Percentiles rank a stretch among this genome's conserved stretches.
Evolutionary conservation across 2,329 filamentous ascomycete species (phyloP).

Genomic region (Ilyonectria destructans): DNA sequence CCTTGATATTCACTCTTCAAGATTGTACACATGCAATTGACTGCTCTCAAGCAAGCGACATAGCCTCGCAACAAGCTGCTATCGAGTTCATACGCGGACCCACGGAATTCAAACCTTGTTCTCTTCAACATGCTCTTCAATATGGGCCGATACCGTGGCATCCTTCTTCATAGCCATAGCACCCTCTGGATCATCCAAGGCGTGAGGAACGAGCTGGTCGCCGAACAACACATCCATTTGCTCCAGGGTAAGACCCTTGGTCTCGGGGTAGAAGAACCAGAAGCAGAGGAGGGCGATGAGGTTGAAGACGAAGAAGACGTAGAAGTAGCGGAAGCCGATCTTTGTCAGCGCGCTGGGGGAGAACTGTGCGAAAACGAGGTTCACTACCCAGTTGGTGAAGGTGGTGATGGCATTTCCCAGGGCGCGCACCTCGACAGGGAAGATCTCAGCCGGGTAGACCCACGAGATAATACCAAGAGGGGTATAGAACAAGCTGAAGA

Average conservation of each 20-base stretch:
- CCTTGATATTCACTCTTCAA: too few relatives aligned
- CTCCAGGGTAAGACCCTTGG: conserved; percentile 31
- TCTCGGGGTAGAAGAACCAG: conserved; percentile 35
- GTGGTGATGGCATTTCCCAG: conserved; percentile 50
- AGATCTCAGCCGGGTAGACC: conserved; percentile 60
- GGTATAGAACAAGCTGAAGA: conserved; percentile 52
- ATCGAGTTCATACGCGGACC: too few relatives aligned
- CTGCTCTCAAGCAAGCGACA: too few relatives aligned
- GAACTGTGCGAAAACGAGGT: conserved; percentile 65
- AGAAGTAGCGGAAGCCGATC: conserved; percentile 64
- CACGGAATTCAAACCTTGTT: too few relatives aligned
- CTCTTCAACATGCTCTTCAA: conserved; percentile 24
- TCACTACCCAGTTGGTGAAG: conserved; percentile 52
- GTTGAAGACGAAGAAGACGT: conserved; percentile 50
- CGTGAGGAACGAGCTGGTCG: conserved; percentile 36
- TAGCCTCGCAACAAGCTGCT: too few relatives aligned
- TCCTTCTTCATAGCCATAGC: conserved; percentile 35
- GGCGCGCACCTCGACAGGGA: conserved; percentile 54
- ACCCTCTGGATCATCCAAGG: conserved; percentile 29
- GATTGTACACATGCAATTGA: too few relatives aligned
- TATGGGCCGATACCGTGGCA: conserved; percentile 5
- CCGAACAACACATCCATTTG: conserved; percentile 36
- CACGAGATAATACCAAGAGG: conserved; percentile 62
- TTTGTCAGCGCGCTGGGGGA: conserved; percentile 60
- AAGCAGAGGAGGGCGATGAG: conserved; percentile 44